Conservation (phyloP, 2,329 filamentous ascomycete species). For the Cladophialophora bantiana region DNA sequence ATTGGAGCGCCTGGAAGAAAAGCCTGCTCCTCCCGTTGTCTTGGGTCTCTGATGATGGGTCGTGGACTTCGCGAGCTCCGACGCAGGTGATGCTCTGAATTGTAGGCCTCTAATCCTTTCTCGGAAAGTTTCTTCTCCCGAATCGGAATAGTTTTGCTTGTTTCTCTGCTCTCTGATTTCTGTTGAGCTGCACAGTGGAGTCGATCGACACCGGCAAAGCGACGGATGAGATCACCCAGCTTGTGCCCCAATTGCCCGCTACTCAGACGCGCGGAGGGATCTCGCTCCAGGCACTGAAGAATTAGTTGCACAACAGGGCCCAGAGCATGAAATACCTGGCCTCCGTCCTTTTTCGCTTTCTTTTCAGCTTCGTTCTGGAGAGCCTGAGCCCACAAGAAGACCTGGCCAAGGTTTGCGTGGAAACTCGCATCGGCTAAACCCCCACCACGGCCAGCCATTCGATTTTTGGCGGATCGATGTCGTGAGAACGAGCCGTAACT, state of each 20-base stretch:
- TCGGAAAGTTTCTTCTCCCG: slow-evolving; percentile 5
- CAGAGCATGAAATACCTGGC: slow-evolving; percentile 47
- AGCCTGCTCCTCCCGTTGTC: slow-evolving; percentile 16
- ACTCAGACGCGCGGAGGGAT: slow-evolving; percentile 44
- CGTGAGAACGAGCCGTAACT: slow-evolving; percentile 63
- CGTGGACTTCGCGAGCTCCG: slow-evolving; percentile 14
- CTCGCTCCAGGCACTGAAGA: slow-evolving; percentile 48
- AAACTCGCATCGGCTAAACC: slow-evolving; percentile 64
- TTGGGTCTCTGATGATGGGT: slow-evolving; percentile 7
- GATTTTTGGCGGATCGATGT: slow-evolving; percentile 62
- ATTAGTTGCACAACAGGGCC: slow-evolving; percentile 49
- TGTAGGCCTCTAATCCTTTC: not conserved
- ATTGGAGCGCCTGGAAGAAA: slow-evolving; percentile 19
- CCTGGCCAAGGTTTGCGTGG: slow-evolving; percentile 62
- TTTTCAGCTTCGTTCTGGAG: slow-evolving; percentile 58
- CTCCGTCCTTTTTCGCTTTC: slow-evolving; percentile 45
- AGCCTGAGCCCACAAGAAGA: slow-evolving; percentile 63
- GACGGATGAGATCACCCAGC: slow-evolving; percentile 40
- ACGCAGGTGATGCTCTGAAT: slow-evolving; percentile 9
- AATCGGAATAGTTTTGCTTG: slow-evolving; percentile 10
- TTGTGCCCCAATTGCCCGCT: slow-evolving; percentile 44
- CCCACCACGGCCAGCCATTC: slow-evolving; percentile 55
- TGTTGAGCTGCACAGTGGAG: slow-evolving; percentile 33
- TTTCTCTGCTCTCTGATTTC: slow-evolving; percentile 8
- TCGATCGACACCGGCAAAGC: slow-evolving; percentile 49